Evolutionary conservation across 2,329 filamentous ascomycete genomes (phyloP), one percentile per base, ranked within the genome.

Genomic region (Cladosporium sp.): DNA sequence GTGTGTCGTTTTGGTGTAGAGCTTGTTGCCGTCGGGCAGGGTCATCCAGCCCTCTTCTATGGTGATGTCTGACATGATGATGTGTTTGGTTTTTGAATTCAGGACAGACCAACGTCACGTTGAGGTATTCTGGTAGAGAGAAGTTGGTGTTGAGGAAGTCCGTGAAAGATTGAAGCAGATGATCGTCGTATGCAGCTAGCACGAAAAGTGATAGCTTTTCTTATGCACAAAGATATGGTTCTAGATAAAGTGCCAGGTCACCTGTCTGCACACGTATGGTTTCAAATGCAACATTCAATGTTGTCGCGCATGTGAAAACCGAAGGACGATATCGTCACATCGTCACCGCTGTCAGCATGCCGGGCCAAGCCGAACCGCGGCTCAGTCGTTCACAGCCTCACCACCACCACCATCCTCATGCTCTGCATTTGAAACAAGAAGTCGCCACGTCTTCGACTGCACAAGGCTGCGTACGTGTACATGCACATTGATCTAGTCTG

Each of bases 1-100:
- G 49, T 78, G 81, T 82, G 83, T 86, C 20, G 81, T 84, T 69
- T 86, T 86, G 40, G 82, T 84, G 71, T 85, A 87, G 58, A 86
- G 72, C 66, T 80, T 77, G 38, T 73, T 70, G 58, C 80, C 80
- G 69, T 85, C 84, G 28, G 76, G 73, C 5, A 79, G 71, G 15
- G 72, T 75, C 68, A 83, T 78, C 61, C 72, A 79, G 59, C 79
- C 78, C 73, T 85, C 83, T 69, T 78, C 75, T 34, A 74, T 78
- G 5, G 61, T 60, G 17, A 61, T 55, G 40, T 61, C 39, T 9
- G 61, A 47, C 45, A 60, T 59, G 6, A 4, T 47, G 19, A n/a
- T 15, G 15, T 34, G 1, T 28, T n/a, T 37, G n/a, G 49, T 34
- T 8, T 9, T 34, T 51, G 49, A 15, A 15, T 30, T 14, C 14